Evolutionary conservation across 192 early-diverging fungal species (phyloP).

Genomic region (Entomortierella lignicola): DNA sequence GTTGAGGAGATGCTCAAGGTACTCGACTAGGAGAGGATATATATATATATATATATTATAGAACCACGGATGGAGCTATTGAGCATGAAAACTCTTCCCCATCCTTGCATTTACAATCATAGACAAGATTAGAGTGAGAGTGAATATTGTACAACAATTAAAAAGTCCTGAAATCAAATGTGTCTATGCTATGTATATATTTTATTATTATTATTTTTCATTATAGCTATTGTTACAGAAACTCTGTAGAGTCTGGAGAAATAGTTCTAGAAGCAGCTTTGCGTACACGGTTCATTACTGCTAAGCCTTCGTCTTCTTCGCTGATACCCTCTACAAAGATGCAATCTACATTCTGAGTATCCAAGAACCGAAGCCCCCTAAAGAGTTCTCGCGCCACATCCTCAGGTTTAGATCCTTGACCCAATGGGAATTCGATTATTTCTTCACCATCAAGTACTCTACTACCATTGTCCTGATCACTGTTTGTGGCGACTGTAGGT

Average conservation of each 20-base stretch:
- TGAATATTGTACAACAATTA: not conserved
- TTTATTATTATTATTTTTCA: not conserved
- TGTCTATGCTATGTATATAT: not conserved
- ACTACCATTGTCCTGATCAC: not conserved
- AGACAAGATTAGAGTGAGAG: too few species aligned
- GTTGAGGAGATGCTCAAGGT: conserved; percentile 71
- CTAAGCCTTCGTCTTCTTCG: conserved; percentile 90
- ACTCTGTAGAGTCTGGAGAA: conserved; percentile 5
- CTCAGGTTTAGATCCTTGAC: conserved; percentile 61
- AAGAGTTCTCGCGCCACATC: conserved; percentile 88
- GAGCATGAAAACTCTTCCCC: too few species aligned
- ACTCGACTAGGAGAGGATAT: conserved; percentile 23
- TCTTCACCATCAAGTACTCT: not conserved
- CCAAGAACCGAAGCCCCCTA: conserved; percentile 79
- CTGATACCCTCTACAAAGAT: conserved; percentile 94
- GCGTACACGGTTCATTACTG: conserved; percentile 94
- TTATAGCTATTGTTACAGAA: conserved; percentile 13
- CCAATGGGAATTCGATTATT: conserved; percentile 65
- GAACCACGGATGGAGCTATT: too few species aligned
- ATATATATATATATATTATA: not conserved
- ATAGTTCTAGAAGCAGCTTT: conserved; percentile 86
- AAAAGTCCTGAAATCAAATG: not conserved
- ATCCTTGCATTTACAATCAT: too few species aligned
- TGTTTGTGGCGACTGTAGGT: not conserved
- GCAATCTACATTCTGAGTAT: conserved; percentile 70